A percentile compares a stretch with the other conserved stretches of the same genome.
These are phyloP conservation scores for Ceratocystis destructans DNA, from an alignment of 2,329 filamentous ascomycete species.

Conservation along the genomic window DNA sequence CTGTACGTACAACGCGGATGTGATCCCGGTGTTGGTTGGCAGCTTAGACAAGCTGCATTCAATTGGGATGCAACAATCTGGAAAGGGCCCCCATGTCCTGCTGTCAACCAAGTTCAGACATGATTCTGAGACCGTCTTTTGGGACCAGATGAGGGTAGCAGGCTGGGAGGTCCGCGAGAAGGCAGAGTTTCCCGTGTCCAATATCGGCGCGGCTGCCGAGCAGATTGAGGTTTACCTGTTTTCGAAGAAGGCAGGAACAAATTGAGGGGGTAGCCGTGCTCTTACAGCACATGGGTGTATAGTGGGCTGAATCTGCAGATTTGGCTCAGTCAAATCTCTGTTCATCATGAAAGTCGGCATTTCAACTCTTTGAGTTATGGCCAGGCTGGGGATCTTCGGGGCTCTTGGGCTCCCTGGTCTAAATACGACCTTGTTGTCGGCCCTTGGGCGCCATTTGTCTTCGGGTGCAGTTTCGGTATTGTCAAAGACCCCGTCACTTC, in stretches of 20 bases:
- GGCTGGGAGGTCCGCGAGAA: conserved; percentile 34
- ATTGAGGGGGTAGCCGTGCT: not conserved
- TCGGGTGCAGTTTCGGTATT: not conserved
- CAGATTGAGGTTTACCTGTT: conserved; percentile 41
- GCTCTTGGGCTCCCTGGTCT: not conserved
- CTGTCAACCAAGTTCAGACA: conserved; percentile 45
- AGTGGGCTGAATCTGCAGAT: not conserved
- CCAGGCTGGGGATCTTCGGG: not conserved
- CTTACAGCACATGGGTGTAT: not conserved
- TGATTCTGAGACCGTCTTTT: conserved; percentile 37
- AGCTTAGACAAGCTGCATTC: conserved; percentile 39
- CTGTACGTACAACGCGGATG: conserved; percentile 48
- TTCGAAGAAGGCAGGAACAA: conserved; percentile 21
- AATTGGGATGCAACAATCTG: conserved; percentile 18
- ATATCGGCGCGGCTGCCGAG: conserved; percentile 33
- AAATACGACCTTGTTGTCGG: not conserved
- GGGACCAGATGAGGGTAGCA: conserved; percentile 32
- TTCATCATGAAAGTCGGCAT: not conserved
- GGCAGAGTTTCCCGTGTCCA: conserved; percentile 33
- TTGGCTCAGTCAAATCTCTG: not conserved
- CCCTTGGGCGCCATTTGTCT: too few species aligned
- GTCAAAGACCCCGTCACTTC: not conserved
- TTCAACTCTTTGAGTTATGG: not conserved
- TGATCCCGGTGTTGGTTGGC: conserved; percentile 38
- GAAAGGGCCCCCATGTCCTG: conserved; percentile 31